Evolutionary conservation across 169 alveolate species (phyloP).

Genomic region (Plasmodium knowlesi): DNA sequence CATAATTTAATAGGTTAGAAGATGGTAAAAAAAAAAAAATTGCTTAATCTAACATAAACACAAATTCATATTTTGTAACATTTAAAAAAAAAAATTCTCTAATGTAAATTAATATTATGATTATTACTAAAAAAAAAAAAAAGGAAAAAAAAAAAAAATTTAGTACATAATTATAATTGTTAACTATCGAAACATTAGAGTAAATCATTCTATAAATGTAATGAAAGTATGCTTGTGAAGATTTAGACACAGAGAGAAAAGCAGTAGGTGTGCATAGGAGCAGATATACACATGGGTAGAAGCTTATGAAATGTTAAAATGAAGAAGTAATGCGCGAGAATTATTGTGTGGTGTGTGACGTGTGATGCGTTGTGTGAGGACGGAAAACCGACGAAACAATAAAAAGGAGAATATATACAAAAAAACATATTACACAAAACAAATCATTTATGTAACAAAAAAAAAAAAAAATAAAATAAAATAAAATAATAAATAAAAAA

Average conservation of each 20-base stretch:
- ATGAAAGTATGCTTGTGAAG: slow-evolving; percentile 38
- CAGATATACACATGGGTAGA: neutral
- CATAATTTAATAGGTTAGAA: neutral
- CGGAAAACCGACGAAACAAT: neutral
- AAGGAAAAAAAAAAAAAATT: neutral
- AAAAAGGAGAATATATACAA: slow-evolving; percentile 5
- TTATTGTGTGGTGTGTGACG: neutral
- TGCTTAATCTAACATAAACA: slow-evolving; percentile 15
- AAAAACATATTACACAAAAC: slow-evolving; percentile 26
- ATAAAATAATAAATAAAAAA: too few relatives aligned
- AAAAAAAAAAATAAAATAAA: slow-evolving; percentile 21
- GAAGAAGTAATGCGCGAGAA: neutral
- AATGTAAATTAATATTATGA: slow-evolving; percentile 21
- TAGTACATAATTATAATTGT: slow-evolving; percentile 29
- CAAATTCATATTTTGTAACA: slow-evolving; percentile 21
- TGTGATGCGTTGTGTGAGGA: neutral
- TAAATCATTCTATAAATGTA: slow-evolving; percentile 27
- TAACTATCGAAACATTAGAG: slow-evolving; percentile 29
- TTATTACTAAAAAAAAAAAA: slow-evolving; percentile 1
- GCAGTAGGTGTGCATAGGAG: neutral
- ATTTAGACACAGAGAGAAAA: neutral
- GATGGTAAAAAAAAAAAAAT: slow-evolving; percentile 5
- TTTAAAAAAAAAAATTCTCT: slow-evolving; percentile 38
- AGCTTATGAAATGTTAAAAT: neutral
- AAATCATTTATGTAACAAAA: slow-evolving; percentile 8